Percentiles rank a stretch among this genome's conserved stretches.
phyloP scores from a whole-genome alignment of 2,329 filamentous ascomycete species.

The Hirsutella minnesotensis region DNA sequence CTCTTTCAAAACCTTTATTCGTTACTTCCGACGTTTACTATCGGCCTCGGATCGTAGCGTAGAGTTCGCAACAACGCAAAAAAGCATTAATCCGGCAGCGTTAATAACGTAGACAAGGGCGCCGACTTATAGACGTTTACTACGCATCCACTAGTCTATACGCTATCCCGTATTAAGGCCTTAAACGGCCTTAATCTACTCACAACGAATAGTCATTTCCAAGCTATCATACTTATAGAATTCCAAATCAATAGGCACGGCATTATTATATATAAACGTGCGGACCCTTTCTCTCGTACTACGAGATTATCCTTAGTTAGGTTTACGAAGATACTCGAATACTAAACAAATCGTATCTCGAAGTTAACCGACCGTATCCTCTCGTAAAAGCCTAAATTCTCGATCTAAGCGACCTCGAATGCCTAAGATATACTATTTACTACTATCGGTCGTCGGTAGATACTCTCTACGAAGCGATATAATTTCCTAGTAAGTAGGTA shows the following conservation, averaged over 20 bases:
- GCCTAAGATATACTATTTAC: constrained; percentile 22
- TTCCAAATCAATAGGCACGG: constrained; percentile 15
- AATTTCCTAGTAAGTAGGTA: constrained; percentile 38
- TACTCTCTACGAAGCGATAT: constrained; percentile 28
- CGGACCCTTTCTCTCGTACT: constrained; percentile 14
- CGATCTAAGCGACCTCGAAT: constrained; percentile 37
- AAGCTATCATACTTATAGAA: constrained; percentile 29
- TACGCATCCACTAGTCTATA: constrained; percentile 36
- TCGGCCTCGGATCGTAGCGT: constrained; percentile 8
- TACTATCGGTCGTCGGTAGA: constrained; percentile 25
- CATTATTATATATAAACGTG: constrained; percentile 14
- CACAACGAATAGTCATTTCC: constrained; percentile 30
- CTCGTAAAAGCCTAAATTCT: constrained; percentile 42
- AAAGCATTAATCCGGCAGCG: constrained; percentile 23
- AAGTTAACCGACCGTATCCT: constrained; percentile 42
- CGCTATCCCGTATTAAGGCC: constrained; percentile 16
- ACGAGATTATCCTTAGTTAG: not conserved
- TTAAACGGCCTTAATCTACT: constrained; percentile 25
- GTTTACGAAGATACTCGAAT: constrained; percentile 19
- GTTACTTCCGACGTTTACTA: constrained; percentile 9
- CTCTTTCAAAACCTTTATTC: not conserved
- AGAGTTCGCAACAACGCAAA: constrained; percentile 25
- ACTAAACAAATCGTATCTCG: constrained; percentile 33
- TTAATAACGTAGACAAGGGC: constrained; percentile 37
- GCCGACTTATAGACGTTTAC: constrained; percentile 35